Base-by-base conservation (phyloP, 305 asterid genomes). In the Fraxinus sp. region DNA sequence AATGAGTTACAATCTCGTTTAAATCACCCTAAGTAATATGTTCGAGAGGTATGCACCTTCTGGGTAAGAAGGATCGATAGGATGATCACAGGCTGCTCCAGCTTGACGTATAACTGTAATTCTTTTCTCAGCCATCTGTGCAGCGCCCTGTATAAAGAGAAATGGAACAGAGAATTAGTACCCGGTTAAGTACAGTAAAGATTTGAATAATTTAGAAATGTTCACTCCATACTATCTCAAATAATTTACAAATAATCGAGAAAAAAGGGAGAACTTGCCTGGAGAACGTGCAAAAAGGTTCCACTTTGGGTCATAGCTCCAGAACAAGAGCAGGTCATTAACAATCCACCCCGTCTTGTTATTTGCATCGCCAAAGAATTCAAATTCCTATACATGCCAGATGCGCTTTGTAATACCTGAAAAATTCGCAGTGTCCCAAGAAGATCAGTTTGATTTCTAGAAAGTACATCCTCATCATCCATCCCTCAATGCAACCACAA, bases 221-320 rank as follows among this genome's bases (percentile, higher is more conserved):
- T 57, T 57, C n/a, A 46, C 1, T 11, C 55, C 66, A n/a, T 20
- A 7, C 32, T 22, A 8, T 62, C 74, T 66, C 74, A 26, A 4
- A 26, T 24, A 66, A 24, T 55, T n/a, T 22, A 20, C 71, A 20
- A 11, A 3, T 55, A 46, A 73, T 74, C 6, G 20, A 74, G 66
- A 44, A 33, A 39, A 37, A 1, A 71, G 74, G 57, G 78, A 39
- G 22, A 41, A 85, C 94, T 93, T 88, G 89, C 99, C 98, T 90
- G 97, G 66, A 96, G 94, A 87, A 91, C 83, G 18, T 86, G 88
- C 55, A 92, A 87, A 91, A 94, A 92, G 83, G 22, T 87, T 80
- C 99, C 99, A 84, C 98, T 94, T 85, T 91, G 99, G 81, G 99
- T 93, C 95, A 96, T 90, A 18, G 99, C 99, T 73, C 99, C 99